Evolutionary conservation across 2,329 filamentous ascomycete genomes (phyloP), one percentile per base, ranked within the genome.

Genomic region (Ceratocystis eucalypticola): DNA sequence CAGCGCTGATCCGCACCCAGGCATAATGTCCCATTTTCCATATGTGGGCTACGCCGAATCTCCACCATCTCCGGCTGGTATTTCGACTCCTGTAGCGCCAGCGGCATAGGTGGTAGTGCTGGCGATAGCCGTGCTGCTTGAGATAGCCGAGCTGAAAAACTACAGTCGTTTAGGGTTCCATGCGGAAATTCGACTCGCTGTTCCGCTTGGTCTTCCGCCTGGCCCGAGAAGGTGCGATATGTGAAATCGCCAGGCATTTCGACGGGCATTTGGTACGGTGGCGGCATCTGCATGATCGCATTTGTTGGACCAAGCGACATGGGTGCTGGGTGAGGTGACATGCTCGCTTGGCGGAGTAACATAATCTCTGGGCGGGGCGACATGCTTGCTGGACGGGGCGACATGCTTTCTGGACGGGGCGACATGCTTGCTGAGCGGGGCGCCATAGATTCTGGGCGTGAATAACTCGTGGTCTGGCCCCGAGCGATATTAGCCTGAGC

Each of bases 401-500:
- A 50, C 15, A n/a, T 30, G 15, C 30, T 20, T 1, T 28, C 28
- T 15, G 57, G 28, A 12, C 55, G 53, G 25, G 64, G 64, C 15
- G 55, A 61, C 64, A 50, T 50, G 15, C 30, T 20, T 7, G 55
- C 28, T 15, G 64, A 33, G 41, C 55, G 53, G 25, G 55, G 44
- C 15, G 41, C 37, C 55, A 50, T 61, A 3, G 30, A 22, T 22
- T 25, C 37, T 12, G 61, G 12, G 28, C 63, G 30, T 6, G 46
- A 25, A 45, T 63, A 66, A 10, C 28, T 48, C 12, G 48, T 12
- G 8, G 22, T 46, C 48, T 66, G 30, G 6, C 65, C 65, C 30
- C 65, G 65, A 25, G 50, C 37, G 41, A 66, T 64, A 10, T 48
- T 61, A 17, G 30, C 44, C 28, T 66, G 65, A 7, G 61, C 61